These are phyloP conservation scores for Mortierella claussenii DNA, from an alignment of 192 early-diverging fungal species.

Conservation along the genomic window DNA sequence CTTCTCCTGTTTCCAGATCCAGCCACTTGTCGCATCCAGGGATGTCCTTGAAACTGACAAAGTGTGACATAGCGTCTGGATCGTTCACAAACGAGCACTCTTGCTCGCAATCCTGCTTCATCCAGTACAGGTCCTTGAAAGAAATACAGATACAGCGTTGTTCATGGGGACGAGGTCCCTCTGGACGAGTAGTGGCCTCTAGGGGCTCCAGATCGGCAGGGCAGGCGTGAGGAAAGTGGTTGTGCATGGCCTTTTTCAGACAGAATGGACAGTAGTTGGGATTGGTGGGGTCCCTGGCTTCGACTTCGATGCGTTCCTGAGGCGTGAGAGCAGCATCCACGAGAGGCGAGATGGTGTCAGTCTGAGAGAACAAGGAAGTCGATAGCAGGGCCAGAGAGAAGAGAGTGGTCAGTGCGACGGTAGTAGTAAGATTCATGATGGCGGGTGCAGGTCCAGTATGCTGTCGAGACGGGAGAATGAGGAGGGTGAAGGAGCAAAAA, in stretches of 20 bases:
- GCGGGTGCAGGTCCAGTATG: not conserved
- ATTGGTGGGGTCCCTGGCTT: constrained; percentile 24
- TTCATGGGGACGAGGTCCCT: constrained; percentile 20
- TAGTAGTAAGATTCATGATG: constrained; percentile 17
- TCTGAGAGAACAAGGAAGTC: constrained; percentile 1
- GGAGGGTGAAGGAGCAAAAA: constrained; percentile 1
- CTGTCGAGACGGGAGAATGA: not conserved
- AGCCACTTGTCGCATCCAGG: constrained; percentile 31
- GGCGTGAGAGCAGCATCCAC: constrained; percentile 28
- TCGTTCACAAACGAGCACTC: constrained; percentile 36
- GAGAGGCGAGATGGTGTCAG: not conserved
- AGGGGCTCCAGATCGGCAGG: constrained; percentile 14
- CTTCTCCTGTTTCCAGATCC: constrained; percentile 19
- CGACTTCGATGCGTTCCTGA: constrained; percentile 21
- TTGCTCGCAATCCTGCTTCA: constrained; percentile 27
- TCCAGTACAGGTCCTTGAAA: constrained; percentile 41
- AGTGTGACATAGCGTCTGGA: constrained; percentile 21
- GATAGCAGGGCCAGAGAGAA: constrained; percentile 23
- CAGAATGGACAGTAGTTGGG: constrained; percentile 48
- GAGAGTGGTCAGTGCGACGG: constrained; percentile 11
- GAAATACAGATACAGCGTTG: constrained; percentile 38
- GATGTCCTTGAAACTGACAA: constrained; percentile 5
- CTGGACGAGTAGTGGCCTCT: constrained; percentile 10
- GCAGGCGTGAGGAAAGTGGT: constrained; percentile 50
- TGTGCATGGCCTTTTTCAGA: constrained; percentile 32